Conservation (phyloP, 169 alveolate genomes). For the Plasmodium blacklocki region DNA sequence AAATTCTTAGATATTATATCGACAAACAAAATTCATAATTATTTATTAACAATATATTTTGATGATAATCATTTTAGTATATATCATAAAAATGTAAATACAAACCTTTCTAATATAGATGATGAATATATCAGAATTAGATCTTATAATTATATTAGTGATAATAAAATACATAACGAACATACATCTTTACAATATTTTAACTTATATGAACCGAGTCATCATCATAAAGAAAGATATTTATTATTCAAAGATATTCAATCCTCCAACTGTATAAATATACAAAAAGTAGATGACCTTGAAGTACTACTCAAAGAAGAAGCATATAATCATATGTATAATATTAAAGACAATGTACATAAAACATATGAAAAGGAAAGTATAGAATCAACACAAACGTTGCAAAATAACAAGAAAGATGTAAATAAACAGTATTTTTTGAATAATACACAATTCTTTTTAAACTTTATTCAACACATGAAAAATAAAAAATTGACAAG, state of each 20-base stretch:
- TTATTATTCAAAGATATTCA: not conserved
- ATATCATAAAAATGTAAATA: conserved; percentile 39
- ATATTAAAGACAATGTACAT: not conserved
- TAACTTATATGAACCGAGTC: conserved; percentile 68
- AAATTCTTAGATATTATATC: conserved; percentile 38
- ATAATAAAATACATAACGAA: not conserved
- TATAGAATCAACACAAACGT: not conserved
- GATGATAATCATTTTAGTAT: conserved; percentile 26
- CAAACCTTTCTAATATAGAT: conserved; percentile 3
- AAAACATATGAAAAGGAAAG: not conserved
- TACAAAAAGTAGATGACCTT: conserved; percentile 21
- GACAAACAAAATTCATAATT: conserved; percentile 11
- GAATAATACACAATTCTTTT: not conserved
- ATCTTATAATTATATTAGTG: conserved; percentile 13
- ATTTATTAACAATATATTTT: conserved; percentile 31
- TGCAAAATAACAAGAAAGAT: not conserved
- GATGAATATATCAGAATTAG: conserved; percentile 17
- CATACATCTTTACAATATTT: conserved; percentile 18
- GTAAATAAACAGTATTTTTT: not conserved
- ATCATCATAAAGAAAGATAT: conserved; percentile 14
- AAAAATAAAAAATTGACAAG: conserved; percentile 27
- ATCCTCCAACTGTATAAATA: not conserved
- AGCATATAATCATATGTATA: not conserved
- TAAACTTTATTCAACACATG: conserved; percentile 9
- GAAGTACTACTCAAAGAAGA: not conserved